Base-by-base conservation (phyloP, 441 rosid genomes). In the Corymbia citriodora region DNA sequence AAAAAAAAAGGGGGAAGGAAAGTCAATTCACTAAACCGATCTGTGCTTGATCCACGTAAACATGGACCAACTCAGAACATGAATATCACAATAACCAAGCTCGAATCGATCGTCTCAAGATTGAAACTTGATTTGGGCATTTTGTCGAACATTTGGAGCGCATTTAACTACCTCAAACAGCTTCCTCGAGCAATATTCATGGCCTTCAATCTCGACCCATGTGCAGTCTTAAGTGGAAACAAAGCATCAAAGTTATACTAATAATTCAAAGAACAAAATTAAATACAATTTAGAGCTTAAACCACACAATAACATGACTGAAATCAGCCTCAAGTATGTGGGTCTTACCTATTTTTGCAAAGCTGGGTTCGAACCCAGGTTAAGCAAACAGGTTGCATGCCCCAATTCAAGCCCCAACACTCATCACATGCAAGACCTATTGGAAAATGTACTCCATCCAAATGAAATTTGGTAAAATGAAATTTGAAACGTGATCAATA, bases 401-500 rank as follows among this genome's bases (percentile, higher is more conserved):
- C 12, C 63, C 9, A 0, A 4, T 57, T 57, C 63, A 57, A 57
- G 63, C 29, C 63, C 2, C 0, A 1, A 0, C 63, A 57, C 63
- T 23, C 63, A 10, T 57, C 63, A 57, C 29, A 57, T 57, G 4
- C 0, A 1, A 27, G 5, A 57, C 12, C 23, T 57, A 57, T 4
- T 29, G 29, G 13, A 57, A 57, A 57, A 23, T 57, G 10, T 29
- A 57, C 13, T 9, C 5, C 2, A 57, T 57, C 29, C 11, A 1
- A 57, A 57, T 57, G 63, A 57, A 57, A 57, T 57, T 57, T 57
- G 63, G 63, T 57, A 57, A 57, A 5, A 57, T 4, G 29, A 57
- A 57, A 4, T 57, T 57, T 57, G 6, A 57, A 55, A 23, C 13
- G 2, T 57, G 63, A 57, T 23, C 23, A 57, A 23, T 57, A 57